Evolutionary conservation across 805 yeast species (phyloP).

Genomic region (Wickerhamomyces hampshirensis): DNA sequence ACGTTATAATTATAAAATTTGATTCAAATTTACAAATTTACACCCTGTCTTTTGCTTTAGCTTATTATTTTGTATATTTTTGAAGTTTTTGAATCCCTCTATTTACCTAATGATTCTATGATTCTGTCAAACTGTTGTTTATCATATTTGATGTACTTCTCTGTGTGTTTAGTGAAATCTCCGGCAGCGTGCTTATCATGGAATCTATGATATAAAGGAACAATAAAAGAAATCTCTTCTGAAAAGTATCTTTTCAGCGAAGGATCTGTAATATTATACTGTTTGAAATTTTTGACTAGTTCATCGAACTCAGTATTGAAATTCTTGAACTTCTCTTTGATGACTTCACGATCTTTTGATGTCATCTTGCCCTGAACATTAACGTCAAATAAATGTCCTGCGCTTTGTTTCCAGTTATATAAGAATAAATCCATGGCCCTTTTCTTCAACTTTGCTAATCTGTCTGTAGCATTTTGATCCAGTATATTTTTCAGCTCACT

Average conservation of each 20-base stretch:
- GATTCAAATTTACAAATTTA: no score
- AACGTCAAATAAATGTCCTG: constrained; percentile 73
- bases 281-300: constrained; percentile 59
- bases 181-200: constrained; percentile 68
- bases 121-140: constrained; percentile 39
- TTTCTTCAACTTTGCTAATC: constrained; percentile 66
- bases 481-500: constrained; percentile 51
- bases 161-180: constrained; percentile 67
- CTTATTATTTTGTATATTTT: no score
- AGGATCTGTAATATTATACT: constrained; percentile 61
- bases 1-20: background rate
- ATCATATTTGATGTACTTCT: constrained; percentile 67
- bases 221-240: constrained; percentile 68
- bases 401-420: constrained; percentile 75
- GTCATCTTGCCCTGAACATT: constrained; percentile 57
- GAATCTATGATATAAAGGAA: constrained; percentile 81
- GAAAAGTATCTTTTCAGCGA: constrained; percentile 57
- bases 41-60: no score
- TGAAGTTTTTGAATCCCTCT: background rate
- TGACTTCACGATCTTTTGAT: constrained; percentile 72
- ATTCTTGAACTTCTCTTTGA: constrained; percentile 78
- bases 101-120: constrained; percentile 28
- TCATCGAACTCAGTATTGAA: constrained; percentile 84
- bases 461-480: constrained; percentile 53
- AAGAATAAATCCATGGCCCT: constrained; percentile 69